Evolutionary conservation across 345 rosid species (phyloP).

Genomic region (Clausena lansium): DNA sequence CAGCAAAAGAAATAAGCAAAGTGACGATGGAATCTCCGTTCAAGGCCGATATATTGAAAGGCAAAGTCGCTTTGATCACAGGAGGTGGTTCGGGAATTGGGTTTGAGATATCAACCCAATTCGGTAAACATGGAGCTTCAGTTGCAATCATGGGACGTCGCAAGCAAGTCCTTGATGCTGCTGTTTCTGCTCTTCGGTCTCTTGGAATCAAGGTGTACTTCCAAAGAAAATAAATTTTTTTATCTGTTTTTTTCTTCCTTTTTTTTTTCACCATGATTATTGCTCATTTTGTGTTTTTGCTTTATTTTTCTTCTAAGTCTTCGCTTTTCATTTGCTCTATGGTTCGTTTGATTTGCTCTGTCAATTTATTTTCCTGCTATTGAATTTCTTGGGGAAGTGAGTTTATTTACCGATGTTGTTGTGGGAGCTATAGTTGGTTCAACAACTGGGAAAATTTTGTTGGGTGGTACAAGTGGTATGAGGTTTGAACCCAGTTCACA

Average conservation of each 20-base stretch:
- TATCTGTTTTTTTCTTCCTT: not conserved
- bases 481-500: too few species aligned
- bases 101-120: slow-evolving; percentile 67
- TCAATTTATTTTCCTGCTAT: not conserved
- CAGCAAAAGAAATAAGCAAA: not conserved
- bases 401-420: not conserved
- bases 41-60: slow-evolving; percentile 50
- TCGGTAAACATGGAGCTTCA: slow-evolving; percentile 71
- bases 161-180: slow-evolving; percentile 52
- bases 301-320: not conserved
- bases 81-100: slow-evolving; percentile 95
- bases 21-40: slow-evolving; percentile 66
- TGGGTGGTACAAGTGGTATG: not conserved
- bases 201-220: slow-evolving; percentile 52
- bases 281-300: not conserved
- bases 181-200: slow-evolving; percentile 60
- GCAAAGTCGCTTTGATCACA: slow-evolving; percentile 64
- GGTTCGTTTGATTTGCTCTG: not conserved
- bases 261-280: not conserved
- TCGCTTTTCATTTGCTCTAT: not conserved
- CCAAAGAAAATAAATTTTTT: too few species aligned
- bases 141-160: slow-evolving; percentile 88
- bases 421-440: not conserved
- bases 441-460: not conserved
- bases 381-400: not conserved